A percentile compares a stretch with the other conserved stretches of the same genome.
Evolutionary conservation across 805 yeast genomes (phyloP).

Genomic region (Geotrichum ghanense): DNA sequence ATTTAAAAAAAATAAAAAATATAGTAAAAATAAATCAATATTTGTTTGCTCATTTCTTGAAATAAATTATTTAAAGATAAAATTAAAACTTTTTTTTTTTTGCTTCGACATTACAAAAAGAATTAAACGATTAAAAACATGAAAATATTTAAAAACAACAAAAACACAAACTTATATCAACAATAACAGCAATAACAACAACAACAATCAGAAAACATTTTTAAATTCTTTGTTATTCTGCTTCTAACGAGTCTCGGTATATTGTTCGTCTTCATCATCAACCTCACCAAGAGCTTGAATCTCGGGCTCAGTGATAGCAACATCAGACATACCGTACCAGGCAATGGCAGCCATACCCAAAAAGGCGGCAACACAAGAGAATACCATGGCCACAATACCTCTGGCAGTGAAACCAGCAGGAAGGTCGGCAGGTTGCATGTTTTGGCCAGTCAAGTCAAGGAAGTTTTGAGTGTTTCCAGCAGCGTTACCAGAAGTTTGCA

Average conservation of each 20-base stretch:
- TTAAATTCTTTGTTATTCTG: no score
- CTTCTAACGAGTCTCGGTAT: no score
- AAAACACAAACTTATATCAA: not conserved
- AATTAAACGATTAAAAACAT: no score
- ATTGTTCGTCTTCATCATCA: no score
- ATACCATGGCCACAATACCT: conserved; percentile 89
- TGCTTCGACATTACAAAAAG: not conserved
- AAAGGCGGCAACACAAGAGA: conserved; percentile 78
- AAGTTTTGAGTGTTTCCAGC: conserved; percentile 64
- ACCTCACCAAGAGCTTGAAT: no score
- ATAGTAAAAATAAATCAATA: no score
- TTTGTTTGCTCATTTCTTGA: no score
- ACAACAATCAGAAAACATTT: no score
- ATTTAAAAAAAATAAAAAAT: no score
- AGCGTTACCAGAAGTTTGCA: conserved; percentile 66
- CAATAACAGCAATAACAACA: no score
- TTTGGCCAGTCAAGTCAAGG: conserved; percentile 62
- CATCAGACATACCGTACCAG: conserved; percentile 78
- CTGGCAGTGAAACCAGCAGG: conserved; percentile 90
- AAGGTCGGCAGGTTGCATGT: conserved; percentile 50
- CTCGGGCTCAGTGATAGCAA: conserved; percentile 48
- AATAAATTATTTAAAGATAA: no score
- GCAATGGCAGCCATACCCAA: conserved; percentile 70
- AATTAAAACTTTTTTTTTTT: no score
- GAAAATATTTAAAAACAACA: not conserved